These are phyloP conservation scores for Nidula niveotomentosa DNA, from an alignment of 1,284 basidiomycete species.

Conservation along the genomic window DNA sequence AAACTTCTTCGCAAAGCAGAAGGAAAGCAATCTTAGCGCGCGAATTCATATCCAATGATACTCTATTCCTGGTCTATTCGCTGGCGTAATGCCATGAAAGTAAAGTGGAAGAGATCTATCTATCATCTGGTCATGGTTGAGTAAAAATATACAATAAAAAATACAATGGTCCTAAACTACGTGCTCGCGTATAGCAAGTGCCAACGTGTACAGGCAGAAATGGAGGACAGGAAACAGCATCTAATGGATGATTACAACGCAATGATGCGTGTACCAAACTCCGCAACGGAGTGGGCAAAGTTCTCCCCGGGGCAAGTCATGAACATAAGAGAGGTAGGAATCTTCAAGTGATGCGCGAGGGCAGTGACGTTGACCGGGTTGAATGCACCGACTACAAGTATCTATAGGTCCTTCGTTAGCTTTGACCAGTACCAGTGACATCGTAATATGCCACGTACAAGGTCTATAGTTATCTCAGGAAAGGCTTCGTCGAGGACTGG, in stretches of 20 bases:
- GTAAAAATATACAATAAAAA: too few species aligned
- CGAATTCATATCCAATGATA: too few species aligned
- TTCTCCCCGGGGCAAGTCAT: conserved; percentile 47
- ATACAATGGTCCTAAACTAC: too few species aligned
- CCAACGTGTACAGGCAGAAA: too few species aligned
- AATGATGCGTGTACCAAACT: conserved; percentile 51
- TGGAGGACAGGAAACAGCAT: too few species aligned
- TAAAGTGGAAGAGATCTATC: too few species aligned
- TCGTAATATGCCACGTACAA: conserved; percentile 31
- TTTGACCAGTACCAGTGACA: conserved; percentile 4
- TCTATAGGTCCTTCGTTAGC: conserved; percentile 25
- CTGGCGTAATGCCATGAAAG: too few species aligned
- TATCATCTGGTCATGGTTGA: too few species aligned
- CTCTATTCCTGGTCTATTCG: too few species aligned
- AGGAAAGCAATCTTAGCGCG: too few species aligned
- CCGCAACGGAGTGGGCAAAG: conserved; percentile 39
- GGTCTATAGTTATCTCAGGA: conserved; percentile 58
- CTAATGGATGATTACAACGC: conserved; percentile 24
- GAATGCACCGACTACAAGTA: conserved; percentile 48
- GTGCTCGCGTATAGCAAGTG: too few species aligned
- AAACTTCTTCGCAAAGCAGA: too few species aligned
- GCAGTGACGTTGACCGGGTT: conserved; percentile 41
- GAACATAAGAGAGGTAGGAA: conserved; percentile 51
- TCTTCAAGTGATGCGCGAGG: conserved; percentile 40
- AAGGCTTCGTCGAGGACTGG: conserved; percentile 62